These are phyloP conservation scores for Lignosus rhinocerotis DNA, from an alignment of 1,284 basidiomycete genomes.

Conservation along the genomic window DNA sequence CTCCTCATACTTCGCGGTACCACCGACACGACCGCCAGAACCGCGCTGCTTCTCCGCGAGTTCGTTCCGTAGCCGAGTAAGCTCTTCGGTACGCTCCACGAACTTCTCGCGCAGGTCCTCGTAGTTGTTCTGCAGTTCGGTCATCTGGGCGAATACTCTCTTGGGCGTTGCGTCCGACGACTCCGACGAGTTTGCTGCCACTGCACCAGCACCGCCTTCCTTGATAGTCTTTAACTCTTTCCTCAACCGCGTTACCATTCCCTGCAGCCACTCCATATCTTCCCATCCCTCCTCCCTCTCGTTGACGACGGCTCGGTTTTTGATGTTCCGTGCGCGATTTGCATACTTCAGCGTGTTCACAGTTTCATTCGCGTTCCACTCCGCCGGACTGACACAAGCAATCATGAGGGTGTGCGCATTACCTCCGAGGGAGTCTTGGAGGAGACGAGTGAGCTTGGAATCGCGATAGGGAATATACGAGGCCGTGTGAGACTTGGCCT, in stretches of 20 bases:
- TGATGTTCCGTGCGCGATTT: constrained; percentile 96
- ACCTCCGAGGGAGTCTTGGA: constrained; percentile 98
- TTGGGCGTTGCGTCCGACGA: constrained; percentile 59
- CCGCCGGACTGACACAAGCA: constrained; percentile 94
- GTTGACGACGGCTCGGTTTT: constrained; percentile 91
- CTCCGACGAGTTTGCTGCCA: constrained; percentile 17
- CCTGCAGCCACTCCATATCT: constrained; percentile 95
- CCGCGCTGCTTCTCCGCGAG: constrained; percentile 70
- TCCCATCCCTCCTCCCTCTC: constrained; percentile 98
- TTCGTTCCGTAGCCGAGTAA: constrained; percentile 75
- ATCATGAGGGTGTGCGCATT: constrained; percentile 99
- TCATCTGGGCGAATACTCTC: constrained; percentile 74
- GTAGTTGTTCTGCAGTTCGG: constrained; percentile 80
- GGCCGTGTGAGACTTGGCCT: constrained; percentile 73
- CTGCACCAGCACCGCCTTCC: constrained; percentile 50
- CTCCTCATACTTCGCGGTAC: constrained; percentile 86
- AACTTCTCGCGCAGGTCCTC: constrained; percentile 83
- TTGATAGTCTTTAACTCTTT: constrained; percentile 83
- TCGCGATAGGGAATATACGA: constrained; percentile 96
- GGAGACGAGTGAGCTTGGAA: constrained; percentile 90
- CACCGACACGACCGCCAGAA: constrained; percentile 61
- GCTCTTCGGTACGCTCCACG: constrained; percentile 84
- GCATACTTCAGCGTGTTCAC: constrained; percentile 98
- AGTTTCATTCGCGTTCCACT: constrained; percentile 95
- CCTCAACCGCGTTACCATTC: constrained; percentile 79